Evolutionary conservation across 192 early-diverging fungal genomes (phyloP).

Genomic region (Backusella sp.): DNA sequence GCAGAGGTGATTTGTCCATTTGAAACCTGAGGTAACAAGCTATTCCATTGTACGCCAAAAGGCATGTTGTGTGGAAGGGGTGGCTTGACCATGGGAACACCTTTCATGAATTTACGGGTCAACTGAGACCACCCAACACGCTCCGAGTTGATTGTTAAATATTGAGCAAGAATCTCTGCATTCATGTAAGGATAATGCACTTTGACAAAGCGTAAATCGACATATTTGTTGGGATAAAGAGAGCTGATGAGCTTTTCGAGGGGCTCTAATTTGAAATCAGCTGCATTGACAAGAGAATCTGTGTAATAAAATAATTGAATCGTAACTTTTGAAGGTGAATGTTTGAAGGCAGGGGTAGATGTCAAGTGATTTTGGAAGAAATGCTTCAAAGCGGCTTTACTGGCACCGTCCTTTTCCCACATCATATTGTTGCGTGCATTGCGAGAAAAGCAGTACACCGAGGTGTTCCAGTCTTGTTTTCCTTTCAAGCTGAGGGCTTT

Average conservation of each 20-base stretch:
- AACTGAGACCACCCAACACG: conserved; percentile 33
- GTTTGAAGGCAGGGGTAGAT: conserved; percentile 39
- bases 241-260: conserved; percentile 32
- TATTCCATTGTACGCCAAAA: conserved; percentile 36
- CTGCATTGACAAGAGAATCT: conserved; percentile 24
- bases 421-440: conserved; percentile 37
- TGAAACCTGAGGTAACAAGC: conserved; percentile 32
- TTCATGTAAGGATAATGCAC: conserved; percentile 43
- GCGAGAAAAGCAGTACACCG: conserved; percentile 37
- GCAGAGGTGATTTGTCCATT: conserved; percentile 34
- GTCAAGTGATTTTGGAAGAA: conserved; percentile 42
- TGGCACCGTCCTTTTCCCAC: conserved; percentile 39
- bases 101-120: conserved; percentile 40
- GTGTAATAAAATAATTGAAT: conserved; percentile 44
- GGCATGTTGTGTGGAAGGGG: conserved; percentile 37
- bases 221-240: conserved; percentile 37
- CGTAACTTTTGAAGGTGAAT: conserved; percentile 34
- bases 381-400: conserved; percentile 31
- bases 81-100: conserved; percentile 39
- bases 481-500: conserved; percentile 37
- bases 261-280: conserved; percentile 30
- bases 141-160: conserved; percentile 36
- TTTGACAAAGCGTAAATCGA: conserved; percentile 33
- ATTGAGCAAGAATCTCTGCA: conserved; percentile 41
- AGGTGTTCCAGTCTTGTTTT: conserved; percentile 42